Percentiles rank a stretch among this genome's conserved stretches.
phyloP scores from a whole-genome alignment of 805 yeast genomes.

The Saccharomycopsis sp. region DNA sequence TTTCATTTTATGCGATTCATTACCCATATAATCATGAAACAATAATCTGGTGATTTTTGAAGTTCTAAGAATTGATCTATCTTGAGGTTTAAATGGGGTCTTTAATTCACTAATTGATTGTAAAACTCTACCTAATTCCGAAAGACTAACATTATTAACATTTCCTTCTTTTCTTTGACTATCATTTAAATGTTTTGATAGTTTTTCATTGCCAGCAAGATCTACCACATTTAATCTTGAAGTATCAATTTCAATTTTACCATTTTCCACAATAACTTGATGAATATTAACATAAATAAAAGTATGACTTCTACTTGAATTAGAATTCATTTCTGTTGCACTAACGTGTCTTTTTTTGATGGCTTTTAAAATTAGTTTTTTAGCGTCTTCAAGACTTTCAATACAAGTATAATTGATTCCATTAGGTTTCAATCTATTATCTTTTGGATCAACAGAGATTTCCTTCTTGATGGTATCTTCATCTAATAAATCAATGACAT shows the following conservation, averaged over 20 bases:
- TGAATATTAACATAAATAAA: constrained; percentile 35
- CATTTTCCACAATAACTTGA: constrained; percentile 9
- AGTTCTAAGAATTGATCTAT: constrained; percentile 35
- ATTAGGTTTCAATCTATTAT: constrained; percentile 34
- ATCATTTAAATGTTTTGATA: constrained; percentile 35
- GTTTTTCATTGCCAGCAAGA: constrained; percentile 44
- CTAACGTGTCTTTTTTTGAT: constrained; percentile 31
- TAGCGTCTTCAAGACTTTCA: constrained; percentile 27
- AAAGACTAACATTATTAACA: constrained; percentile 36
- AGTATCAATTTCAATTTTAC: constrained; percentile 10
- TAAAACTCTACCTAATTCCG: constrained; percentile 41
- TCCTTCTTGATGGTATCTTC: constrained; percentile 25
- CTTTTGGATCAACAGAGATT: constrained; percentile 32
- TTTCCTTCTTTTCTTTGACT: constrained; percentile 37
- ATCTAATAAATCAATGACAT: constrained; percentile 29
- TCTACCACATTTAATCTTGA: constrained; percentile 40
- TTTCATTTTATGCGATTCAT: constrained; percentile 22
- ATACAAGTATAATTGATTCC: constrained; percentile 24
- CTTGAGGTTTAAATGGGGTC: constrained; percentile 17
- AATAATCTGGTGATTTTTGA: constrained; percentile 40
- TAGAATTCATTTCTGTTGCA: constrained; percentile 33
- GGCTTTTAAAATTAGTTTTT: constrained; percentile 29
- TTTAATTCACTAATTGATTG: constrained; percentile 25
- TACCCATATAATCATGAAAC: constrained; percentile 33
- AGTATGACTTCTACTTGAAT: constrained; percentile 42